A percentile compares a stretch with the other conserved stretches of the same genome.
phyloP scores from a whole-genome alignment of 2,329 filamentous ascomycete species.

The Chalaropsis ovoidea region DNA sequence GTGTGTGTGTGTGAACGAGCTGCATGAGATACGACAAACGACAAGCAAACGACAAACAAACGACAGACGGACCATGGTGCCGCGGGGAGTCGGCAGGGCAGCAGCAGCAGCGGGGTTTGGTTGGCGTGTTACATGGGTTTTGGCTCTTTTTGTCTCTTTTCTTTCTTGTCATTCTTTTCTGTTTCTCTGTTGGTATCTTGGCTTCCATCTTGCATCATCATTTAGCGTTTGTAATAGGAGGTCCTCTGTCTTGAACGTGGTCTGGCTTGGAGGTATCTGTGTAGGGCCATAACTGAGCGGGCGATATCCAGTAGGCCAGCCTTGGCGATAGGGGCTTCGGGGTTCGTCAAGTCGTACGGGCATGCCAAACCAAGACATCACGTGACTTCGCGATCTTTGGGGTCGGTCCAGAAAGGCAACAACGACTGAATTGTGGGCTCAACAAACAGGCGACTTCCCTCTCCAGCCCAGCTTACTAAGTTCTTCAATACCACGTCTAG shows the following conservation, averaged over 20 bases:
- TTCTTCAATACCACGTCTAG: background rate
- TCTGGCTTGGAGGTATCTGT: too few species aligned
- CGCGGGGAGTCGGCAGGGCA: background rate
- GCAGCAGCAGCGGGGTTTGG: background rate
- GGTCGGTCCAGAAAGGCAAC: background rate
- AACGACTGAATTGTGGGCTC: too few species aligned
- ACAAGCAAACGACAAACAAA: too few species aligned
- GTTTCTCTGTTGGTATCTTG: background rate
- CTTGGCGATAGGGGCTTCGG: too few species aligned
- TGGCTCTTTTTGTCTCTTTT: slow-evolving; percentile 1
- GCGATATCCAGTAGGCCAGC: too few species aligned
- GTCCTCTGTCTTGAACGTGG: background rate
- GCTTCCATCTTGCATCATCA: slow-evolving; percentile 5
- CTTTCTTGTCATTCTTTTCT: slow-evolving; percentile 9
- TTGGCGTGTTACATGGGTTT: background rate
- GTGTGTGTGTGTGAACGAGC: background rate
- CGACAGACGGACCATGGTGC: background rate
- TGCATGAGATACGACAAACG: background rate
- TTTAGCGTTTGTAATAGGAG: slow-evolving; percentile 7
- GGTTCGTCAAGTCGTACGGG: too few species aligned
- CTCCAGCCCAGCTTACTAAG: background rate
- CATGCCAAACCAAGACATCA: background rate
- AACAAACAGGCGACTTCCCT: background rate
- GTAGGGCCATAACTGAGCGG: too few species aligned
- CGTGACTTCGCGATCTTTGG: background rate